Evolutionary conservation across 371 early-diverging fungal species (phyloP), one percentile per base, ranked within the genome.

Genomic region (Chytridiales sp.): DNA sequence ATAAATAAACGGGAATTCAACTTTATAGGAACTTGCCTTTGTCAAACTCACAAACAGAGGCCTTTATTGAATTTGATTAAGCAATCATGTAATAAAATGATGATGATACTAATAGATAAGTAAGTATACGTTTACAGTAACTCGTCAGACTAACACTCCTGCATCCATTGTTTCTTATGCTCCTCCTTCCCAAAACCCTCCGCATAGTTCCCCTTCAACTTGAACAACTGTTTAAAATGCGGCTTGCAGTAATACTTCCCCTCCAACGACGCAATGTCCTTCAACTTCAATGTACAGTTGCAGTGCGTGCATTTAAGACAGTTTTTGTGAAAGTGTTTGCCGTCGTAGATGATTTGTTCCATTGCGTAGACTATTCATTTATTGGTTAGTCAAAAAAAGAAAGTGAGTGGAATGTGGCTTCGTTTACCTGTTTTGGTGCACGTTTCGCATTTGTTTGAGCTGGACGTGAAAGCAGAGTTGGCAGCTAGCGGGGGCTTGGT

Each of bases 191-290:
- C 71, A 46, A 70, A 74, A 1, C 71, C 77, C 27, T 73, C 77
- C 35, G 67, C 46, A 64, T 80, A 78, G 57, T 76, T 77, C 3
- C 80, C 80, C 57, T 80, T 80, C 35, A 76, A 47, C 44, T 62
- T 65, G 56, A 80, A 80, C 58, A 77, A 62, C 65, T 80, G 80
- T 53, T 75, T 74, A 51, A 76, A 77, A 56, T 80, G 80, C 2
- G 70, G 70, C 67, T 73, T 73, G 67, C 77, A 73, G 53, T 75
- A 78, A 35, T 69, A 70, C 50, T 62, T 48, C 0, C 75, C 75
- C 47, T 74, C 69, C 55, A 77, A 48, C 34, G 69, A 59, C 1
- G 80, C 80, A 11, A 72, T 59, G 47, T 76, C 77, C 27, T 76
- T 74, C 65, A 79, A 51, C 38, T 63, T 68, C 26, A 76, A 48